phyloP scores from a whole-genome alignment of 2,329 filamentous ascomycete genomes.

The Albophoma yamanashiensis region DNA sequence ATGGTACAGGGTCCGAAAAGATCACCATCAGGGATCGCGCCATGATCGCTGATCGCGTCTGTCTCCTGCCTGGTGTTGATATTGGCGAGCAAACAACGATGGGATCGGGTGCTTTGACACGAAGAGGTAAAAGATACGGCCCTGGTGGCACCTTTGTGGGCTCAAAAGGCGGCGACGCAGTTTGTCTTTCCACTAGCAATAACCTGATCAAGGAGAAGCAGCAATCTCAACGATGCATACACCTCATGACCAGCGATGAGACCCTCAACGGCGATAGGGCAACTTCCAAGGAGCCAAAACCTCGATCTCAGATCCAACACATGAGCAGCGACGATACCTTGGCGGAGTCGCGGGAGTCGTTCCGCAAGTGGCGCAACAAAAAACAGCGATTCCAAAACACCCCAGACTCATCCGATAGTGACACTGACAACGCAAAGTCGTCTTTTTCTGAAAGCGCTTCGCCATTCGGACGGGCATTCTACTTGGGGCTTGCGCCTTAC shows the following conservation, averaged over 20 bases:
- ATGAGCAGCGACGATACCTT: conserved; percentile 16
- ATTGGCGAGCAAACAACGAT: conserved; percentile 38
- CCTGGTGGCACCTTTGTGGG: conserved; percentile 39
- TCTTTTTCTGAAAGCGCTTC: conserved; percentile 12
- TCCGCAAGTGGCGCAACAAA: conserved; percentile 3
- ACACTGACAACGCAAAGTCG: conserved; percentile 4
- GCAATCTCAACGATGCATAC: conserved; percentile 1
- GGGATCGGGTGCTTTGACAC: conserved; percentile 42
- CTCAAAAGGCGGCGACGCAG: conserved; percentile 37
- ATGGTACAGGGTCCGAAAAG: conserved; percentile 35
- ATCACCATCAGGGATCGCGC: conserved; percentile 35
- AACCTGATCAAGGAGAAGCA: conserved; percentile 1
- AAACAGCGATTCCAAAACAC: not conserved
- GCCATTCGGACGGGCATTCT: conserved; percentile 47
- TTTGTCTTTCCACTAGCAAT: conserved; percentile 25
- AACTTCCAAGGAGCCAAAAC: conserved; percentile 2
- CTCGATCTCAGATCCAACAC: conserved; percentile 7
- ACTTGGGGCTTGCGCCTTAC: conserved; percentile 38
- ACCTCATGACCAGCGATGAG: conserved; percentile 10
- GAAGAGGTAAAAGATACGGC: conserved; percentile 31
- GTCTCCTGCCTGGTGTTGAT: conserved; percentile 37
- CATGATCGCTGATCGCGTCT: conserved; percentile 47
- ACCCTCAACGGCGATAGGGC: conserved; percentile 6
- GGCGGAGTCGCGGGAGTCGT: conserved; percentile 4
- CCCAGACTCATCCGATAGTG: conserved; percentile 8